Conservation (phyloP, 106 monocot species). For the Apostasia ramifera region DNA sequence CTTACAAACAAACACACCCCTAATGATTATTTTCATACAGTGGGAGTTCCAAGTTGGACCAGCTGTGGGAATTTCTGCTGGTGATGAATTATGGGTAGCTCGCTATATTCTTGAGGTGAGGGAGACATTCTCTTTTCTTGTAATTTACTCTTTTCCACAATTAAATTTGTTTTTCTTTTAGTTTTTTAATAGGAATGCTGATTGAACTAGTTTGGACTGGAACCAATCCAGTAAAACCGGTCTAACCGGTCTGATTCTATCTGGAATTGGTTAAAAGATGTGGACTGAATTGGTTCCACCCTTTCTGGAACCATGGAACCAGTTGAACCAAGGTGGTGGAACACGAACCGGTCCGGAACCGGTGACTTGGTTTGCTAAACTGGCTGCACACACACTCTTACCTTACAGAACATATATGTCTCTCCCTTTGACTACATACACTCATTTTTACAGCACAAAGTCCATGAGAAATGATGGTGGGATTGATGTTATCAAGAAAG, state of each 20-base stretch:
- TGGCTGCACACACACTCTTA: neutral
- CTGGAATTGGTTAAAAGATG: no score
- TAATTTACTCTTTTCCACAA: neutral
- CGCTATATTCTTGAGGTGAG: constrained; percentile 68
- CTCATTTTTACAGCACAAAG: constrained; percentile 25
- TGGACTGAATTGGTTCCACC: no score
- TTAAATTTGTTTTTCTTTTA: neutral
- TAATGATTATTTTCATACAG: neutral
- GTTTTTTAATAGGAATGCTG: neutral
- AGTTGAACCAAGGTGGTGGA: no score
- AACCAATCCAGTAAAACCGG: no score
- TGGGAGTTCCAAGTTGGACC: constrained; percentile 90
- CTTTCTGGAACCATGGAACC: no score
- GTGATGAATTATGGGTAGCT: constrained; percentile 58
- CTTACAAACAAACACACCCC: no score
- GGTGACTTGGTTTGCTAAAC: no score
- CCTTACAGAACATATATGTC: neutral
- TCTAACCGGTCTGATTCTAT: no score
- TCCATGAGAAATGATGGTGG: constrained; percentile 57
- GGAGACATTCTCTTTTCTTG: neutral
- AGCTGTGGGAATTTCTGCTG: constrained; percentile 44
- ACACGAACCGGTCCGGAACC: no score
- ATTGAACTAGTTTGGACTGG: no score
- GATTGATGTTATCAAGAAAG: constrained; percentile 42
- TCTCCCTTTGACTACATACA: neutral